phyloP scores from a whole-genome alignment of 768 basidiomycete species.

The Brasilioporus rufonigricans region DNA sequence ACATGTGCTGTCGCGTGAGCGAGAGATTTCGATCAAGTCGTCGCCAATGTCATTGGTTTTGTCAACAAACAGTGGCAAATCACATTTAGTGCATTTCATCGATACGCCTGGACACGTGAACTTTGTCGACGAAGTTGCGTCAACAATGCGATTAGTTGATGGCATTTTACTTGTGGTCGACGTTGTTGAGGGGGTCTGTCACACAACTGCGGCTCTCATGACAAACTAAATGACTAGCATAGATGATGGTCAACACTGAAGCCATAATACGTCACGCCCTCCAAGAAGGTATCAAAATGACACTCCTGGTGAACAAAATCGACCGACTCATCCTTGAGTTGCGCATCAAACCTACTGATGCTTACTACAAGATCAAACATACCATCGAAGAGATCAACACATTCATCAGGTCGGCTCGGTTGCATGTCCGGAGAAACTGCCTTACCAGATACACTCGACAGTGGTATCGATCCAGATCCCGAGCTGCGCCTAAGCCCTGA shows the following conservation, averaged over 20 bases:
- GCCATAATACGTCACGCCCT: constrained; percentile 84
- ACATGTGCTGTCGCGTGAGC: constrained; percentile 82
- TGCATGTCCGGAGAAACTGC: neutral
- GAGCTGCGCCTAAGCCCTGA: constrained; percentile 89
- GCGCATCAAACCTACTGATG: constrained; percentile 91
- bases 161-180: constrained; percentile 94
- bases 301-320: constrained; percentile 95
- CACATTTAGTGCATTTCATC: constrained; percentile 88
- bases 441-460: constrained; percentile 25
- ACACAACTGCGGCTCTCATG: neutral
- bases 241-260: constrained; percentile 95
- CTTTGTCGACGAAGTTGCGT: constrained; percentile 97
- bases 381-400: constrained; percentile 98
- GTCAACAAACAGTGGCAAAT: constrained; percentile 83
- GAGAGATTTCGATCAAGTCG: constrained; percentile 94
- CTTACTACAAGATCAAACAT: constrained; percentile 98
- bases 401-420: constrained; percentile 73
- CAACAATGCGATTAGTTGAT: constrained; percentile 81
- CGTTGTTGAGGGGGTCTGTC: constrained; percentile 92
- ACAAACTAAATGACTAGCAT: constrained; percentile 13
- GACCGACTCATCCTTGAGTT: constrained; percentile 96
- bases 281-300: constrained; percentile 86
- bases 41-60: constrained; percentile 94
- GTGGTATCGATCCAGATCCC: constrained; percentile 85
- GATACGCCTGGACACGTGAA: constrained; percentile 99